Base-by-base conservation (phyloP, 495 filamentous ascomycete species). In the Pyronema omphalodes region DNA sequence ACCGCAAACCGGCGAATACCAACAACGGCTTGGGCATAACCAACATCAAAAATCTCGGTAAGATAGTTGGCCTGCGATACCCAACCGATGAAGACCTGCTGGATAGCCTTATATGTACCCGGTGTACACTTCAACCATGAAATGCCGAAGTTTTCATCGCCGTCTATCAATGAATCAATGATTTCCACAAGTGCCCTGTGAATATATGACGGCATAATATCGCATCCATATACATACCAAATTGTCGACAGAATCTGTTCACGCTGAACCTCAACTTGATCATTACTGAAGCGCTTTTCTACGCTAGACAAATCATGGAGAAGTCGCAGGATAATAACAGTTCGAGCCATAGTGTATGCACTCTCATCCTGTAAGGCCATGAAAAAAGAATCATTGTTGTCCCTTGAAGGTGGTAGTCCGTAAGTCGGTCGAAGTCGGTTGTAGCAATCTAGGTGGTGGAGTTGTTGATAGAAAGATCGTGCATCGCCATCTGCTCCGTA, bases 191-290 rank as follows among this genome's bases (percentile, higher is more conserved):
- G 15, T 8, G 18, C 18, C 18, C 1, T 12, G 12, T 37, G 33
- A 51, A 51, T 36, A 18, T 51, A 51, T 6, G 19, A 6, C 19
- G 48, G 48, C 48, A 51, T 51, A 5, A 51, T 51, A n/a, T 51
- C 48, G 18, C 23, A 35, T 3, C 12, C 48, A 12, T 15, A 51
- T 9, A 34, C 17, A 23, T 35, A 51, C 23, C 19, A 35, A 34
- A 37, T 37, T 4, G 48, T 34, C 11, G 48, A 17, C 7, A 34
- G 48, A 14, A 51, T 1, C 12, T 34, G 36, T 12, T 12, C 23
- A n/a, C 18, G 12, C 35, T 51, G 5, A 29, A 29, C 23, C 23
- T 29, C 23, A 29, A 29, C 23, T 29, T 29, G 23, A 4, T 43
- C 40, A 29, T 29, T 29, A 29, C 23, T 5, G 23, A 29, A 29